Evolutionary conservation across 164 flowering plant species (phyloP).

Genomic region (Vitis cinerea): DNA sequence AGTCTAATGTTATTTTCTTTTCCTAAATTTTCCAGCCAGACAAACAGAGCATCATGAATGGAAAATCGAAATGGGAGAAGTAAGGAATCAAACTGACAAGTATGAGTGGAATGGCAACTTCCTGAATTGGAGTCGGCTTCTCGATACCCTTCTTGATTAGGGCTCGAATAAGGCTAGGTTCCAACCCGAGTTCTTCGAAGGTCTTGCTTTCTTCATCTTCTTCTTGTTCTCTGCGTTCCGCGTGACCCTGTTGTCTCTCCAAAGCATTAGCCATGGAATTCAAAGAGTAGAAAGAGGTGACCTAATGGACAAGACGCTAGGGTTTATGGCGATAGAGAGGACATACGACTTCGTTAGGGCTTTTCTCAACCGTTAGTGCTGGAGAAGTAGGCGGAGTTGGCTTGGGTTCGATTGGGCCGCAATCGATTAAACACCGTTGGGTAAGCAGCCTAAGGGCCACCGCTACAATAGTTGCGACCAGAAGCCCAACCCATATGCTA

Average conservation of each 20-base stretch:
- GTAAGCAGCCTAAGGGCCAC: no score
- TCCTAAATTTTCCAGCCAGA: neutral
- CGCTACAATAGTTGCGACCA: no score
- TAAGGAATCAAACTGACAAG: conserved; percentile 38
- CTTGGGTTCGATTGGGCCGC: no score
- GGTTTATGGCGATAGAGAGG: neutral
- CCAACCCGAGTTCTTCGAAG: conserved; percentile 84
- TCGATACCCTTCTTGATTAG: conserved; percentile 61
- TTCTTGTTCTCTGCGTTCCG: neutral
- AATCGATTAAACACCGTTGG: no score
- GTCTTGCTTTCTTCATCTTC: conserved; percentile 33
- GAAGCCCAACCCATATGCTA: no score
- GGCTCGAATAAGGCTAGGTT: conserved; percentile 75
- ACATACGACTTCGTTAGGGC: neutral
- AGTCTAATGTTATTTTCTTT: neutral
- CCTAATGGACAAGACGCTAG: neutral
- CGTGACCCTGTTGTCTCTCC: neutral
- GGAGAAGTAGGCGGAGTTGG: no score
- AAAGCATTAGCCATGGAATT: neutral
- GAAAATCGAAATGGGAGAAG: neutral
- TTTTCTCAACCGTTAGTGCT: neutral
- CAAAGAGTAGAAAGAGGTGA: neutral
- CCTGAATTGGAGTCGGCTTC: conserved; percentile 85
- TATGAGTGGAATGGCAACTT: conserved; percentile 68
- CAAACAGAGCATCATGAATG: neutral